Evolutionary conservation across 768 basidiomycete species (phyloP).

Genomic region (Chlorophyllum brunneum): DNA sequence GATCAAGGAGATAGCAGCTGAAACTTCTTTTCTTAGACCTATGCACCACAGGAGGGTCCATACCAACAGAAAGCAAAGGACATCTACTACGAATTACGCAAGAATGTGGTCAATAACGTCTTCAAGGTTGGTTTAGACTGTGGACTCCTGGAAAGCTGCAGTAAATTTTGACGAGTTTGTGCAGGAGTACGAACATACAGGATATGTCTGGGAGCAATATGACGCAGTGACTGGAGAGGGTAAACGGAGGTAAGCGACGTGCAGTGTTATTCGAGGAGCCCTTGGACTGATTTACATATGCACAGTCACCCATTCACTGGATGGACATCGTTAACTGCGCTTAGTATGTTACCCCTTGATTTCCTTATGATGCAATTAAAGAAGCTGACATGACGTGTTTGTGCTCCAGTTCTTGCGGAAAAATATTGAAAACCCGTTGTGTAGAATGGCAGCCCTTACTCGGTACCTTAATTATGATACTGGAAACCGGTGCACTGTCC

Average conservation of each 20-base stretch:
- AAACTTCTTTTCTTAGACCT: conserved; percentile 47
- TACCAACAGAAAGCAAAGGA: conserved; percentile 67
- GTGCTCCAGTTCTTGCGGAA: conserved; percentile 28
- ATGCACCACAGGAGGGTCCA: conserved; percentile 77
- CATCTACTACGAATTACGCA: conserved; percentile 78
- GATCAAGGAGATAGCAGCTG: background rate
- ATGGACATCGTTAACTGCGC: conserved; percentile 86
- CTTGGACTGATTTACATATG: conserved; percentile 7
- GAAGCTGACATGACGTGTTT: background rate
- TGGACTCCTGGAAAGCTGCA: background rate
- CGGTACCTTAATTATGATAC: no score
- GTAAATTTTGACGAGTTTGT: background rate
- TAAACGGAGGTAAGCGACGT: conserved; percentile 61
- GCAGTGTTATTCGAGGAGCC: conserved; percentile 9
- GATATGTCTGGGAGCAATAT: conserved; percentile 98
- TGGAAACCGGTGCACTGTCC: no score
- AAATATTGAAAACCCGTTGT: conserved; percentile 23
- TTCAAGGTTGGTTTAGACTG: conserved; percentile 35
- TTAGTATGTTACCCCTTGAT: conserved; percentile 59
- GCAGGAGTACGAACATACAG: conserved; percentile 89
- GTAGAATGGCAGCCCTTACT: background rate
- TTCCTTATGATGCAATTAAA: background rate
- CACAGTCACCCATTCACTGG: conserved; percentile 93
- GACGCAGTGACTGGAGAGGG: conserved; percentile 82
- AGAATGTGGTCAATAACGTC: conserved; percentile 84